These are phyloP conservation scores for Fusarium buharicum DNA, from an alignment of 2,329 filamentous ascomycete species.

Conservation along the genomic window DNA sequence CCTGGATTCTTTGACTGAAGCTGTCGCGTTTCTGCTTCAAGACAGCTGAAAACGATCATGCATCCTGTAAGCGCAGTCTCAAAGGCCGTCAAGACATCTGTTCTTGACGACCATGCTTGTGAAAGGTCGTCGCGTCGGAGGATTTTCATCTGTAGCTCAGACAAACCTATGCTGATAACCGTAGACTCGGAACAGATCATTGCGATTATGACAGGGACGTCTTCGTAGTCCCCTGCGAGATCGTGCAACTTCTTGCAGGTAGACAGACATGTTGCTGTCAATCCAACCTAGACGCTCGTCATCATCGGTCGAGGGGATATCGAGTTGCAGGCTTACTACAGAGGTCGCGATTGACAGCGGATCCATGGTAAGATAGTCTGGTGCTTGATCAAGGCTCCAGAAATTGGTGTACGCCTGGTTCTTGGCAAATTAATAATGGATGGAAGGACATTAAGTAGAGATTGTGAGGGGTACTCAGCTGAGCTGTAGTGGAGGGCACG, in stretches of 20 bases:
- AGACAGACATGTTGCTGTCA: slow-evolving; percentile 8
- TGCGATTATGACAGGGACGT: background rate
- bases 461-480: no score
- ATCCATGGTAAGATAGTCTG: slow-evolving; percentile 9
- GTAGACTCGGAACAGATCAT: slow-evolving; percentile 17
- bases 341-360: slow-evolving; percentile 12
- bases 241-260: slow-evolving; percentile 11
- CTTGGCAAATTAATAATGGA: no score
- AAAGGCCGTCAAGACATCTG: slow-evolving; percentile 3
- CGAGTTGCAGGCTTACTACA: background rate
- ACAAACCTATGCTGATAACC: slow-evolving; percentile 3
- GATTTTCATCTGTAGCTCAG: slow-evolving; percentile 14
- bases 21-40: background rate
- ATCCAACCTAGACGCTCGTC: slow-evolving; percentile 1
- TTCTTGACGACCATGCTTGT: slow-evolving; percentile 2
- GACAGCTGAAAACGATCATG: slow-evolving; percentile 13
- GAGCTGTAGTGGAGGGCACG: no score
- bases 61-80: slow-evolving; percentile 1
- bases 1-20: background rate
- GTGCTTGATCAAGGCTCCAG: no score
- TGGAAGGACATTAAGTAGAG: no score
- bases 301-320: rapidly evolving
- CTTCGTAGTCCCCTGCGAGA: background rate
- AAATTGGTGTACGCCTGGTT: no score
- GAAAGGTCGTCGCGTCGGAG: background rate